Evolutionary conservation across 2,329 filamentous ascomycete species (phyloP), one percentile per base, ranked within the genome.

Genomic region (Waltergamsia citrina): DNA sequence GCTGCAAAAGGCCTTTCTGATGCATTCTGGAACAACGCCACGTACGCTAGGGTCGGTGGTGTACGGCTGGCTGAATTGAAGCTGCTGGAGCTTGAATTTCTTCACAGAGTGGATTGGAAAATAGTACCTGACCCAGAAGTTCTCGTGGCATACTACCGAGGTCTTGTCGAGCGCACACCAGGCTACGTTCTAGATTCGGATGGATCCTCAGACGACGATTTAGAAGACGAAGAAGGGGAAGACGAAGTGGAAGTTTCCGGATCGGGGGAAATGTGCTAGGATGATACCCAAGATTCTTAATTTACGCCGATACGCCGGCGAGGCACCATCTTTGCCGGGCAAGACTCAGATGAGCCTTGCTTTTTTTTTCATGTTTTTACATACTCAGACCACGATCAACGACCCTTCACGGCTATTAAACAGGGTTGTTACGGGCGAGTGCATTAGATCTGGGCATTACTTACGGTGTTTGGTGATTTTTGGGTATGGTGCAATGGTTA

Each of bases 21-120:
- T 56, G 87, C 84, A 20, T 98, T 98, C 55, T 95, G 92, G 87
- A 96, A 94, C 41, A 98, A 98, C 59, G 85, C 85, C 19, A 94
- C 90, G 1, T 98, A 98, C 54, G 88, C 92, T 24, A 74, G 86
- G 36, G 88, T 98, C 1, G 92, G 92, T 5, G 92, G 92, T 41
- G 87, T 98, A 32, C 87, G 85, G 44, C 71, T 95, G 24, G 78
- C 82, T 32, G 92, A 98, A 57, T 63, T 98, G 42, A 93, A 92
- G 38, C 66, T 95, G 37, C 65, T 98, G 8, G 92, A 98, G 56
- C 69, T 98, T 20, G 92, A 98, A 49, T 94, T 98, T 45, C 63
- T 98, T 21, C 86, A 88, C 51, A 72, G 85, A 34, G 82, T 98
- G 19, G 85, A 95, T 50, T 98, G 92, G 90, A 85, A 83, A 49